Evolutionary conservation across 2,329 filamentous ascomycete genomes (phyloP).

Genomic region (Hymenoscyphus albidus): DNA sequence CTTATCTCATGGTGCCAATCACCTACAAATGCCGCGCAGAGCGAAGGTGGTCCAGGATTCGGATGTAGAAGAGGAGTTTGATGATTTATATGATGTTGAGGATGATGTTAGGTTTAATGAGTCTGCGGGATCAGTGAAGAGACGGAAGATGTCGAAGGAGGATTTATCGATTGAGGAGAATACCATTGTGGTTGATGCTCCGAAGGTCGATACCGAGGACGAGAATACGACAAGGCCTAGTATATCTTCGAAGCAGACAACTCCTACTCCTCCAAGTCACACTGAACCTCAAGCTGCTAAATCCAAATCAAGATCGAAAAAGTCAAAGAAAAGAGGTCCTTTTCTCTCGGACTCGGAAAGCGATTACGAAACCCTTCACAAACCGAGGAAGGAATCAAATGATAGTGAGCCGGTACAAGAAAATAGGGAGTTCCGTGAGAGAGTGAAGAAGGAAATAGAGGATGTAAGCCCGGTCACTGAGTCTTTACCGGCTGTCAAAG

Average conservation of each 20-base stretch:
- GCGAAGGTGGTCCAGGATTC: conserved; percentile 19
- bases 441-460: conserved; percentile 14
- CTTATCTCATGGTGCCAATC: conserved; percentile 36
- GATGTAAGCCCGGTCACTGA: conserved; percentile 19
- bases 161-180: conserved; percentile 7
- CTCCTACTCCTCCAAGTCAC: conserved; percentile 20
- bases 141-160: conserved; percentile 38
- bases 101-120: conserved; percentile 40
- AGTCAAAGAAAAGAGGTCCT: conserved; percentile 46
- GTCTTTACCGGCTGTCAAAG: conserved; percentile 16
- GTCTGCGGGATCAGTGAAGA: conserved; percentile 38
- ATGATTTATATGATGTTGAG: conserved; percentile 28
- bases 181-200: conserved; percentile 3
- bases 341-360: conserved; percentile 70
- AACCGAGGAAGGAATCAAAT: conserved; percentile 13
- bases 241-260: conserved; percentile 9
- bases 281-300: conserved; percentile 28
- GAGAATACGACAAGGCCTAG: neutral
- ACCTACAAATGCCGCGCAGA: conserved; percentile 13
- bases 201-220: neutral
- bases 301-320: conserved; percentile 33
- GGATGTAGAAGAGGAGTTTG: conserved; percentile 18
- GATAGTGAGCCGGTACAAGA: conserved; percentile 18
- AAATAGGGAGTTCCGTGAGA: conserved; percentile 19
- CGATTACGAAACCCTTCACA: conserved; percentile 39